These are phyloP conservation scores for Lonicera japonica DNA, from an alignment of 129 eudicot genomes.

Conservation along the genomic window DNA sequence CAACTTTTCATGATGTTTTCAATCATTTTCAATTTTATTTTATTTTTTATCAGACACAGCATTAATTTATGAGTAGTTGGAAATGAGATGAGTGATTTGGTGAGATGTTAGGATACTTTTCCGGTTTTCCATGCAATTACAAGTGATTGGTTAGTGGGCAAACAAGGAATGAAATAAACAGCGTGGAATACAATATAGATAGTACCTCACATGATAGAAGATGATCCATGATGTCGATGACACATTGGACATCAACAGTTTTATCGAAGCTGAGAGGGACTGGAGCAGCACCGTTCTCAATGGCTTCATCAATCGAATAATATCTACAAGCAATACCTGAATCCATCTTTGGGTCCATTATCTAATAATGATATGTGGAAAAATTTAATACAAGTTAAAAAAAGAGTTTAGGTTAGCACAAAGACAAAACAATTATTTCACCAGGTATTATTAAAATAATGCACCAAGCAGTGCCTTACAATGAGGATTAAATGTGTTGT, in stretches of 20 bases:
- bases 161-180: constrained; percentile 11
- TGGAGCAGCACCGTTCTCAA: constrained; percentile 94
- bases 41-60: too few relatives aligned
- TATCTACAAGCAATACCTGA: constrained; percentile 88
- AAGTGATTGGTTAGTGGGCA: background rate
- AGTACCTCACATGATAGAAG: constrained; percentile 94
- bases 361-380: constrained; percentile 40
- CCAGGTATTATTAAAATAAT: background rate
- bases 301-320: constrained; percentile 93
- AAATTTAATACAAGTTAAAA: background rate
- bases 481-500: background rate
- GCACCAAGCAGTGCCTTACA: background rate
- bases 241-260: constrained; percentile 56
- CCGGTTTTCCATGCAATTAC: background rate
- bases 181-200: constrained; percentile 1
- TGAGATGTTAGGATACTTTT: background rate
- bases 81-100: constrained; percentile 1
- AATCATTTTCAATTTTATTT: too few relatives aligned
- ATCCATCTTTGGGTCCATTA: constrained; percentile 99
- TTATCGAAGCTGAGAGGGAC: constrained; percentile 71
- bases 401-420: background rate
- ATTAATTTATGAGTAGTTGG: too few relatives aligned
- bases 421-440: background rate
- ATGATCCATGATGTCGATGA: constrained; percentile 88
- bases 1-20: too few relatives aligned